Percentiles rank a stretch among this genome's conserved stretches.
Conservation (phyloP, 345 rosid genomes). For the Raphanus sativus region DNA sequence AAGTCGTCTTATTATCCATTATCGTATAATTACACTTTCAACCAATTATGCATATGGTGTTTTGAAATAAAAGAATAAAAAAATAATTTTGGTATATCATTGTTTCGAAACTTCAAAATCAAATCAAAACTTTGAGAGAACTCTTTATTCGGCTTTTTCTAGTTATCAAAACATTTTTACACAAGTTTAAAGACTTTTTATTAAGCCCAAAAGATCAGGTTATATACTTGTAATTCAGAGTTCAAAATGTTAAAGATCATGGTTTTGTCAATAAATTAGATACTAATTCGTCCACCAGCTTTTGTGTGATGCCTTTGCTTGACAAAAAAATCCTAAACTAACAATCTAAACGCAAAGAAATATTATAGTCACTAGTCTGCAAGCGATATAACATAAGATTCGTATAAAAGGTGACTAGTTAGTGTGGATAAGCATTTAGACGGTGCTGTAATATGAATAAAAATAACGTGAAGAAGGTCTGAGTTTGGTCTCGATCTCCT, state of each 20-base stretch:
- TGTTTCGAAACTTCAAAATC: not conserved
- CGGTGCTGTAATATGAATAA: constrained; percentile 29
- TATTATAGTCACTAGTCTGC: not conserved
- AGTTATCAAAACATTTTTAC: not conserved
- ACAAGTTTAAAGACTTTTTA: not conserved
- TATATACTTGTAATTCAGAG: not conserved
- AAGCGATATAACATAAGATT: not conserved
- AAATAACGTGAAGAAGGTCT: constrained; percentile 5
- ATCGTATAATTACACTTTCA: not conserved
- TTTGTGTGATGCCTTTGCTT: not conserved
- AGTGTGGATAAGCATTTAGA: constrained; percentile 26
- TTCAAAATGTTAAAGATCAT: not conserved
- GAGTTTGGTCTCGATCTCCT: constrained; percentile 24
- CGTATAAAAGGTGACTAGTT: not conserved
- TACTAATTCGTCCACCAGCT: not conserved
- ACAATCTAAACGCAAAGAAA: not conserved
- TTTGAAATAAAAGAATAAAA: not conserved
- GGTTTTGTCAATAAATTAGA: not conserved
- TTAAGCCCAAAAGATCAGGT: not conserved
- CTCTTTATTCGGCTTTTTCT: not conserved
- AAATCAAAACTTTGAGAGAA: not conserved
- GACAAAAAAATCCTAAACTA: not conserved
- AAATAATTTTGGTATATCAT: not conserved
- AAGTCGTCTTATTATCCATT: too few relatives aligned
- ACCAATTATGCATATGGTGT: not conserved